Conservation (phyloP, 2,329 filamentous ascomycete genomes). For the Sporothrix luriei region DNA sequence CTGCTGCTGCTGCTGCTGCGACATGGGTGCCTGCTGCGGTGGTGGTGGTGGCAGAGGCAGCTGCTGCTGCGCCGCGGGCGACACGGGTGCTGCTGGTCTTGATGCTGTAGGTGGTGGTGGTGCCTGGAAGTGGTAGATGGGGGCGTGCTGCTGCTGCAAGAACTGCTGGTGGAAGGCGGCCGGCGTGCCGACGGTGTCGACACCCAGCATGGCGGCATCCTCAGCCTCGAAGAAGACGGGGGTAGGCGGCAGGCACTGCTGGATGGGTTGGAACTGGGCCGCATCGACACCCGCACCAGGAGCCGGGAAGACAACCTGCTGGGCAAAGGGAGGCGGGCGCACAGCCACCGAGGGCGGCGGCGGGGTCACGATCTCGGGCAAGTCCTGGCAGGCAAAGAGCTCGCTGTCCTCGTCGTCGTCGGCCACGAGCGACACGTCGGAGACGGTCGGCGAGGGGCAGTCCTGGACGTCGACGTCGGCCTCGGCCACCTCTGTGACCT, state of each 20-base stretch:
- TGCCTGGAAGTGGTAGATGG: constrained; percentile 27
- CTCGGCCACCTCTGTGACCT: constrained; percentile 45
- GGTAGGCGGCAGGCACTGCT: constrained; percentile 37
- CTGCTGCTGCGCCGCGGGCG: constrained; percentile 29
- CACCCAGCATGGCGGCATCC: constrained; percentile 46
- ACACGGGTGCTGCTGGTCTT: not conserved
- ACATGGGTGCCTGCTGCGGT: constrained; percentile 34
- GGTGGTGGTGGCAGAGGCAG: constrained; percentile 38
- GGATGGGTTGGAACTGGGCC: not conserved
- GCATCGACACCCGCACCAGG: not conserved
- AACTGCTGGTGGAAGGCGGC: constrained; percentile 25
- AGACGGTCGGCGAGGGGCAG: constrained; percentile 37
- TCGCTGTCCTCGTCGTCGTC: constrained; percentile 41
- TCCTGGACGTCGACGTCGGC: constrained; percentile 1
- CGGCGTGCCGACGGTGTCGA: not conserved
- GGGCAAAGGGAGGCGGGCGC: constrained; percentile 27
- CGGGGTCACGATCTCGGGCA: constrained; percentile 46
- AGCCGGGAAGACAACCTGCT: not conserved
- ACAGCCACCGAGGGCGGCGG: constrained; percentile 41
- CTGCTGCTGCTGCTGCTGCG: not conserved
- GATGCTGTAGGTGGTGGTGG: not conserved
- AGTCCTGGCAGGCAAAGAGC: constrained; percentile 52
- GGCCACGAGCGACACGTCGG: constrained; percentile 35
- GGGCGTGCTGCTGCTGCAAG: constrained; percentile 25
- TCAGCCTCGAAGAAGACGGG: constrained; percentile 51